Conservation (phyloP, 2,329 filamentous ascomycete species). For the Trichoderma atroviride region DNA sequence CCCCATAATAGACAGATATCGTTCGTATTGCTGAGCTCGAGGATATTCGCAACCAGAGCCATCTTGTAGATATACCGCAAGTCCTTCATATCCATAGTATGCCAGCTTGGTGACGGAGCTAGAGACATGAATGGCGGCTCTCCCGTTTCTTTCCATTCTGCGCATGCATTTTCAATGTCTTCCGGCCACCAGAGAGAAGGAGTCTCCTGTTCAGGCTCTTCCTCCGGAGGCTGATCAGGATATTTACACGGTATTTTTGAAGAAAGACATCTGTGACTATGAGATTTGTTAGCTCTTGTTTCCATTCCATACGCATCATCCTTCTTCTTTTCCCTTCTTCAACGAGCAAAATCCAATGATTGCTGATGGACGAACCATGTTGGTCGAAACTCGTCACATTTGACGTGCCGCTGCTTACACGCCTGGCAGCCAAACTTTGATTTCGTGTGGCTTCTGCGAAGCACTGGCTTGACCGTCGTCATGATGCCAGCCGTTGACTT, state of each 20-base stretch:
- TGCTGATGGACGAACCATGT: slow-evolving; percentile 1
- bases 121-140: not conserved
- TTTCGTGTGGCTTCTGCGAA: slow-evolving; percentile 21
- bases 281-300: not conserved
- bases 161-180: slow-evolving; percentile 11
- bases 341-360: not conserved
- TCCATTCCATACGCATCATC: not conserved
- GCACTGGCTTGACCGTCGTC: slow-evolving; percentile 11
- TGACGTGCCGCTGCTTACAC: slow-evolving; percentile 17
- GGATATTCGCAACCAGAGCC: slow-evolving; percentile 18
- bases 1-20: slow-evolving; percentile 19
- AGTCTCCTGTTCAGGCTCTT: not conserved
- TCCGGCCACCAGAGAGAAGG: slow-evolving; percentile 5
- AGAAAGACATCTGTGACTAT: slow-evolving; percentile 13
- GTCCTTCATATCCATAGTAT: slow-evolving; percentile 15
- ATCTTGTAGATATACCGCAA: slow-evolving; percentile 18
- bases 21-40: slow-evolving; percentile 10
- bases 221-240: not conserved
- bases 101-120: slow-evolving; percentile 11
- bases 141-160: slow-evolving; percentile 8
- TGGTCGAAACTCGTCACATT: slow-evolving; percentile 19
- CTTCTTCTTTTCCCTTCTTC: not conserved
- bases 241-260: slow-evolving; percentile 10
- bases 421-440: slow-evolving; percentile 14
- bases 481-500: not conserved